Evolutionary conservation across 164 flowering plant species (phyloP), one percentile per base, ranked within the genome.

Genomic region (Tinospora cordifolia): DNA sequence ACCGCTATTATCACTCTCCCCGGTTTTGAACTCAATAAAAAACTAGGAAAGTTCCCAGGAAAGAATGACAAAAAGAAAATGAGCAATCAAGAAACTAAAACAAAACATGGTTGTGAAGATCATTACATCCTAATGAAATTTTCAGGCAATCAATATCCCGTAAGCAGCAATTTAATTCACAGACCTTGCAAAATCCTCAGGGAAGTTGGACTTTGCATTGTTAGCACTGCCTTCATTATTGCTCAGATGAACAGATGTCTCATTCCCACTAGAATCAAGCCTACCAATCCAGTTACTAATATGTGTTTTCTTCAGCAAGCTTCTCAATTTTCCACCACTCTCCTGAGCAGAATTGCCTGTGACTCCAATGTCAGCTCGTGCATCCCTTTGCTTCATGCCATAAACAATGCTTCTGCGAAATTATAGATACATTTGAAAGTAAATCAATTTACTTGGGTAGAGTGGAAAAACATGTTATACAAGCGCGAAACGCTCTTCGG

Each of bases 121-220:
- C n/a, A 51, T n/a, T 0, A 51, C 7, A 51, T 51, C 19, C 59
- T 14, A 51, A 51, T 2, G 5, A 51, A n/a, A 51, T 3, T 51
- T 17, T 41, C 8, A 4, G 46, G 8, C 46, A 41, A 15, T 17
- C 21, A 51, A 51, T 14, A 51, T 17, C 59, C 59, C 19, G 14
- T 11, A 13, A 24, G n/a, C 0, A 63, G 57, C 11, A 19, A 10
- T 26, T 66, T 41, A 10, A 24, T 66, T 41, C 51, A 71, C 79
- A 51, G 25, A 92, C 99, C 97, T 92, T 71, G 97, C 99, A 81
- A 80, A 77, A 66, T 89, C 93, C 75, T 85, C 79, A 72, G 81
- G 75, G 25, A 69, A 57, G 62, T 74, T 85, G 69, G 83, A 69
- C 73, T 75, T 81, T 72, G 51, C 78, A 69, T 65, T 19, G 58